Conservation (phyloP, 257 asterid species). For the Echium plantagineum region DNA sequence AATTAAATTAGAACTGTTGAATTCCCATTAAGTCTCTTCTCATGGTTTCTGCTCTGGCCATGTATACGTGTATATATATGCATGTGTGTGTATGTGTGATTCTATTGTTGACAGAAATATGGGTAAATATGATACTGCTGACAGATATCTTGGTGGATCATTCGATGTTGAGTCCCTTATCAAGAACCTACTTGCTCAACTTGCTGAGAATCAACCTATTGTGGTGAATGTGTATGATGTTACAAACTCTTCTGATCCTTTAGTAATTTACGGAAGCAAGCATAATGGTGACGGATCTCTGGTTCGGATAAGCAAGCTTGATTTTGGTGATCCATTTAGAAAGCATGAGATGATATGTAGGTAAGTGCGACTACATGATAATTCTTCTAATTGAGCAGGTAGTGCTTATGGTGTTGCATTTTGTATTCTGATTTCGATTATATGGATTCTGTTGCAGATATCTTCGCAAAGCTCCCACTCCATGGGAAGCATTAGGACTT, state of each 20-base stretch:
- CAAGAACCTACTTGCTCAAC: slow-evolving; percentile 84
- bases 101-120: slow-evolving; percentile 40
- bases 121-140: slow-evolving; percentile 33
- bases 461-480: slow-evolving; percentile 62
- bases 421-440: slow-evolving; percentile 2
- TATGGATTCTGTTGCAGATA: slow-evolving; percentile 35
- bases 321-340: slow-evolving; percentile 87
- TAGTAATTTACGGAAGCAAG: slow-evolving; percentile 61
- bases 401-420: background rate
- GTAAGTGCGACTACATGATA: slow-evolving; percentile 22
- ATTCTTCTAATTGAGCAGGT: background rate
- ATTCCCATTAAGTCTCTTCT: background rate
- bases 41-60: background rate
- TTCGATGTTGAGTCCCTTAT: slow-evolving; percentile 89
- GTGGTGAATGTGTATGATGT: slow-evolving; percentile 74
- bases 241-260: slow-evolving; percentile 69
- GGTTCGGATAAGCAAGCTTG: slow-evolving; percentile 57
- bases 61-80: no score
- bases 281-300: slow-evolving; percentile 54
- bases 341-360: slow-evolving; percentile 88
- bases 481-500: slow-evolving; percentile 49
- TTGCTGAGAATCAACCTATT: slow-evolving; percentile 67
- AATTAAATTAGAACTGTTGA: background rate
- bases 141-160: slow-evolving; percentile 90
- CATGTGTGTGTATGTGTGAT: slow-evolving; percentile 1